Conservation (phyloP, 23 red algal species). For the Gracilaria gracilis region DNA sequence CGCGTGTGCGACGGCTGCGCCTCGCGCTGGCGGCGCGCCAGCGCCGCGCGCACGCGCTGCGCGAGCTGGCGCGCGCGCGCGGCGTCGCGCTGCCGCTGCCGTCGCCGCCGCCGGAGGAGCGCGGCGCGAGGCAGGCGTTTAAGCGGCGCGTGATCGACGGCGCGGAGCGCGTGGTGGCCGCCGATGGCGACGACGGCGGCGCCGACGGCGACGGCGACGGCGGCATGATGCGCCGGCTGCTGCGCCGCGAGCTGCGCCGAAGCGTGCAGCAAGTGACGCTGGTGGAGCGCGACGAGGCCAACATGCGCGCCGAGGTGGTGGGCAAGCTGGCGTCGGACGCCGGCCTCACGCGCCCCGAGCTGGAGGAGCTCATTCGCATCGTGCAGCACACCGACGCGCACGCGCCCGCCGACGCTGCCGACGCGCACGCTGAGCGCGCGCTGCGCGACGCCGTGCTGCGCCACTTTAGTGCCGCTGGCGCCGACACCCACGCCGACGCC, state of each 20-base stretch:
- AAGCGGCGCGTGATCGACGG: neutral
- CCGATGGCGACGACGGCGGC: neutral
- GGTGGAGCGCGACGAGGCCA: neutral
- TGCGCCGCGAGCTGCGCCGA: neutral
- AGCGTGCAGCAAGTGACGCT: constrained; percentile 1
- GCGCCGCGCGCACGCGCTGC: neutral
- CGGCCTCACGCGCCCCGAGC: constrained; percentile 2
- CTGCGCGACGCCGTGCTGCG: no score
- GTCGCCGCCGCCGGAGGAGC: no score
- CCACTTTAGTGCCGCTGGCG: neutral
- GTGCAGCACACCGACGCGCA: neutral
- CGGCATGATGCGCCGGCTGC: neutral
- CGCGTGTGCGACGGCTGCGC: neutral
- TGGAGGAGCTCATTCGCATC: neutral
- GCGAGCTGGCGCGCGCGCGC: neutral
- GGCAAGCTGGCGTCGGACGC: constrained; percentile 9
- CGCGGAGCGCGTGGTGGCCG: constrained; percentile 18
- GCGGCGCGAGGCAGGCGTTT: neutral
- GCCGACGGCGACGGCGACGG: neutral
- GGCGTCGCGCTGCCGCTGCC: neutral
- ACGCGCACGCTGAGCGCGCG: no score
- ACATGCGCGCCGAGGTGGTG: constrained; percentile 30
- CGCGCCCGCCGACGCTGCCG: neutral
- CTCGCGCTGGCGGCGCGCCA: neutral
- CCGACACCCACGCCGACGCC: no score